These are phyloP conservation scores for Mucor piriformis DNA, from an alignment of 371 early-diverging fungal genomes.

Conservation along the genomic window DNA sequence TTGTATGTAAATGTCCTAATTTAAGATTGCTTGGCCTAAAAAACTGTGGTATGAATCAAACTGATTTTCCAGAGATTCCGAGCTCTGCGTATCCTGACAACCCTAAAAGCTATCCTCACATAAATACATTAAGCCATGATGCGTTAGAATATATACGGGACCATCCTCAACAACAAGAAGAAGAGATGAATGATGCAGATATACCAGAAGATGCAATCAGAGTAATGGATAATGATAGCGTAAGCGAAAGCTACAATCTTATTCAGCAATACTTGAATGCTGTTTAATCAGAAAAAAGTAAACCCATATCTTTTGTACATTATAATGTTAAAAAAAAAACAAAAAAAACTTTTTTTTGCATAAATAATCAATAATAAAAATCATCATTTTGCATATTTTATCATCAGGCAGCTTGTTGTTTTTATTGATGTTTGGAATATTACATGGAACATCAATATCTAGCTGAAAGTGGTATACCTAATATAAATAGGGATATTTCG, in stretches of 20 bases:
- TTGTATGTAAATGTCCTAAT: constrained; percentile 21
- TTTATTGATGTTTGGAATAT: too few species aligned
- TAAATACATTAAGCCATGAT: constrained; percentile 18
- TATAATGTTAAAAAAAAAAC: background rate
- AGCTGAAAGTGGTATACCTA: too few species aligned
- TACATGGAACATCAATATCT: too few species aligned
- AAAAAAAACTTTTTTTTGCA: too few species aligned
- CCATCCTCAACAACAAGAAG: background rate
- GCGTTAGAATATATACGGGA: constrained; percentile 19
- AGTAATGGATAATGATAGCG: constrained; percentile 1
- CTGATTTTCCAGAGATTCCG: constrained; percentile 39
- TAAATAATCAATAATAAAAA: too few species aligned
- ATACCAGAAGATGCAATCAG: background rate
- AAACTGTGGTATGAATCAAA: constrained; percentile 28
- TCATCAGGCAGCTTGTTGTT: too few species aligned
- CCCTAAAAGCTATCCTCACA: constrained; percentile 12
- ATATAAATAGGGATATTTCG: too few species aligned
- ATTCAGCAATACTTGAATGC: constrained; percentile 27
- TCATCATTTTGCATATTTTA: too few species aligned
- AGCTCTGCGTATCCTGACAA: constrained; percentile 4
- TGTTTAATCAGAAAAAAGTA: background rate
- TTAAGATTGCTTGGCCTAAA: constrained; percentile 46
- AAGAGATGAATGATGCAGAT: background rate
- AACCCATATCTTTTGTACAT: background rate
- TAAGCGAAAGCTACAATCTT: constrained; percentile 23